Conservation (phyloP, 2,329 filamentous ascomycete genomes). For the Waltergamsia citrina region DNA sequence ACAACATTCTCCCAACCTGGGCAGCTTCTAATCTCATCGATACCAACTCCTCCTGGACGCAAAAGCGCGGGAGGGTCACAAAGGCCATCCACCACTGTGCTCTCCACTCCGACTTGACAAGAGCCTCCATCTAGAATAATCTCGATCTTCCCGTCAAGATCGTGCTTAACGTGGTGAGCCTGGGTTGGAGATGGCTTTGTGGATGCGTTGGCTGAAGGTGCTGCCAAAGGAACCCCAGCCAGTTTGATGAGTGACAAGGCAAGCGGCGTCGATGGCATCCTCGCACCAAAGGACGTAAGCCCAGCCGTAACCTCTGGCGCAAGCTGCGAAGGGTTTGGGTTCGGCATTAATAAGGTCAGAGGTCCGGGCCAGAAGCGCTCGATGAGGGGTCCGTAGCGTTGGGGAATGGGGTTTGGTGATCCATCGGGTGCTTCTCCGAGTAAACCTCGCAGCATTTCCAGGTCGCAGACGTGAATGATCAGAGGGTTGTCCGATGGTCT, state of each 20-base stretch:
- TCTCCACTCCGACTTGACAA: slow-evolving; percentile 87
- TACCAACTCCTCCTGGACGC: slow-evolving; percentile 75
- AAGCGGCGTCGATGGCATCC: slow-evolving; percentile 81
- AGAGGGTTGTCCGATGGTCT: slow-evolving; percentile 90
- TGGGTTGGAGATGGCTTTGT: slow-evolving; percentile 88
- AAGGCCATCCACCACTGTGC: slow-evolving; percentile 90
- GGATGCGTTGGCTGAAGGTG: slow-evolving; percentile 88
- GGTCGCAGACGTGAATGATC: slow-evolving; percentile 82
- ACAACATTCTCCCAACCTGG: slow-evolving; percentile 73
- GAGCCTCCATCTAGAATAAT: slow-evolving; percentile 82
- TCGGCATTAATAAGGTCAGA: slow-evolving; percentile 79
- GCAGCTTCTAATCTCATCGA: slow-evolving; percentile 67
- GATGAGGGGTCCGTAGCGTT: slow-evolving; percentile 71
- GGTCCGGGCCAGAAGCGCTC: slow-evolving; percentile 88
- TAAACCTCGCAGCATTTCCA: slow-evolving; percentile 62
- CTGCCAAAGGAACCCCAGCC: slow-evolving; percentile 71
- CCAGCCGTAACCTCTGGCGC: slow-evolving; percentile 90
- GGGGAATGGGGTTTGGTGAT: slow-evolving; percentile 44
- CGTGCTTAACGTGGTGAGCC: slow-evolving; percentile 80
- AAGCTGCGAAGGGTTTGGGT: slow-evolving; percentile 58
- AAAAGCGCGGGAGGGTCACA: slow-evolving; percentile 73
- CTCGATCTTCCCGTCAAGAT: slow-evolving; percentile 73
- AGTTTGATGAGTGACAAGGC: slow-evolving; percentile 80
- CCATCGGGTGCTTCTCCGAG: slow-evolving; percentile 29
- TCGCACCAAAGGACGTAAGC: slow-evolving; percentile 74